Percentiles rank a stretch among this genome's conserved stretches.
Evolutionary conservation across 495 filamentous ascomycete genomes (phyloP).

Genomic region (Aeminium ludgeri): DNA sequence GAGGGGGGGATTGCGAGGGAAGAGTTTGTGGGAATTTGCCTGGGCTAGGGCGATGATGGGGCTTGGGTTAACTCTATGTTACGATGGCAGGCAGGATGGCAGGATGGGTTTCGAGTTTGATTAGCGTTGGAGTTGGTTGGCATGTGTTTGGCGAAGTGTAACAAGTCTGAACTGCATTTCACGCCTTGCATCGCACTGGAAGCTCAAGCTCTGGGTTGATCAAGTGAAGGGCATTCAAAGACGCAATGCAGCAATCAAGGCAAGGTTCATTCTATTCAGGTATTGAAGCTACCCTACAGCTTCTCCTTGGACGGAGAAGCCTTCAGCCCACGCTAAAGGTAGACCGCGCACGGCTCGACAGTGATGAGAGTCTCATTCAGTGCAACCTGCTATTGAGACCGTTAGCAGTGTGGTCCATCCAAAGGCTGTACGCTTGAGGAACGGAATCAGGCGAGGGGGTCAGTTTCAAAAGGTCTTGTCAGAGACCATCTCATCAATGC

Average conservation of each 20-base stretch:
- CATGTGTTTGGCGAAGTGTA: no score
- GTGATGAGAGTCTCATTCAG: no score
- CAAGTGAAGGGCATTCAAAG: background rate
- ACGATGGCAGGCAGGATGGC: background rate
- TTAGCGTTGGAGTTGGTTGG: constrained; percentile 1
- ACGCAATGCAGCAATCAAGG: background rate
- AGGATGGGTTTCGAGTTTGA: background rate
- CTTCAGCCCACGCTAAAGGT: no score
- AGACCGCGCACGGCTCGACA: no score
- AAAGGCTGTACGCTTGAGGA: background rate
- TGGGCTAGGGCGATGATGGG: constrained; percentile 12
- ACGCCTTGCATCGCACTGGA: no score
- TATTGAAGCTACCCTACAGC: no score
- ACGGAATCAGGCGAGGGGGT: background rate
- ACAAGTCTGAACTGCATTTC: no score
- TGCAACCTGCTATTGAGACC: no score
- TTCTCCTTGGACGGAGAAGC: no score
- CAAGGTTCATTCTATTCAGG: no score
- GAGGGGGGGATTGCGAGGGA: constrained; percentile 79
- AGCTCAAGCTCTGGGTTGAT: background rate
- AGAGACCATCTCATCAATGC: constrained; percentile 21
- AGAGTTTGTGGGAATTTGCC: constrained; percentile 73
- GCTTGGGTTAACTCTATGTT: no score
- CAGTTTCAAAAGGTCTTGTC: constrained; percentile 13
- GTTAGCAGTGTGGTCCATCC: background rate